phyloP scores from a whole-genome alignment of 2,329 filamentous ascomycete genomes.

The Aspergillus sp. region DNA sequence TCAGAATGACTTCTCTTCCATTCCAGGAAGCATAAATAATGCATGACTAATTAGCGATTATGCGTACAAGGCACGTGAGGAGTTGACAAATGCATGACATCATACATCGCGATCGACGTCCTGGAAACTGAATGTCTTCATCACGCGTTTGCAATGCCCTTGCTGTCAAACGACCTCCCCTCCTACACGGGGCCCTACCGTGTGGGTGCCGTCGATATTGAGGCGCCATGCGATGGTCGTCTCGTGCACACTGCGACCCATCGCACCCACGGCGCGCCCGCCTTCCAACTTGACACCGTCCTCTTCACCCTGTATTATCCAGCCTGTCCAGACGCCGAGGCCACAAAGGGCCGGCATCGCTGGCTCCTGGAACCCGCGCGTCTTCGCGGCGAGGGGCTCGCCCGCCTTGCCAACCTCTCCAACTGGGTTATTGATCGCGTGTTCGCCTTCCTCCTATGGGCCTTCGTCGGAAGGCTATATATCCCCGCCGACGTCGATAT shows the following conservation, averaged over 20 bases:
- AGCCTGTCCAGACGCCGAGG: background rate
- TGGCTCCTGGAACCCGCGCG: background rate
- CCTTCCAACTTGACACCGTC: background rate
- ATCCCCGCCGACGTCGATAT: slow-evolving; percentile 1
- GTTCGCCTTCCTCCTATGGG: background rate
- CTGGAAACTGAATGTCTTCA: too few species aligned
- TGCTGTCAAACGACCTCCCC: background rate
- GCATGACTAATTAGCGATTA: too few species aligned
- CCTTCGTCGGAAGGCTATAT: background rate
- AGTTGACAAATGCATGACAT: too few species aligned
- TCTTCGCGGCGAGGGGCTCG: background rate
- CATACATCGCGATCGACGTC: too few species aligned
- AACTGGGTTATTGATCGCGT: background rate
- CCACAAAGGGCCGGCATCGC: background rate
- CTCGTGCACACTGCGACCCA: background rate
- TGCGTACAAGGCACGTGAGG: too few species aligned
- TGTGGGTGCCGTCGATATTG: background rate
- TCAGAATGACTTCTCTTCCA: too few species aligned
- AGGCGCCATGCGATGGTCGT: background rate
- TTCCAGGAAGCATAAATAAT: too few species aligned
- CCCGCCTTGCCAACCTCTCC: background rate
- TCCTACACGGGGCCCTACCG: background rate
- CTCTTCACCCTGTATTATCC: slow-evolving; percentile 1
- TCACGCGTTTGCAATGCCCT: background rate
- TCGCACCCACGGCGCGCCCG: background rate